Evolutionary conservation across 140 eudicot genomes (phyloP), one percentile per base, ranked within the genome.

Genomic region (Ambrosia hybrid): DNA sequence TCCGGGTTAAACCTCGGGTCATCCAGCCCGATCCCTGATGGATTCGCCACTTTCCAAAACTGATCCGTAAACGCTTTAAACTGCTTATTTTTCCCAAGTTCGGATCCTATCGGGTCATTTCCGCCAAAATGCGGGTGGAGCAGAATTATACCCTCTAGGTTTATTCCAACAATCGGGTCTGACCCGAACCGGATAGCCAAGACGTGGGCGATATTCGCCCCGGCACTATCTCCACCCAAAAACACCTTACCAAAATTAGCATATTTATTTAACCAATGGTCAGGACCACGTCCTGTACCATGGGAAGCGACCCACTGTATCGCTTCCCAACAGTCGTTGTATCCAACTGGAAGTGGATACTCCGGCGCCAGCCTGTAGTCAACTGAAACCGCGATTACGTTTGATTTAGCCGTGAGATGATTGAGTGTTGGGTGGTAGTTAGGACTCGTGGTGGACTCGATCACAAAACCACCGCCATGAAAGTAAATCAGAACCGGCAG

Each of bases 141-240:
- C 10, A 70, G 36, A 14, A 70, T 70, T 9, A 70, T 5, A 52
- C 74, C 74, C 34, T 36, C 4, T 9, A 37, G n/a, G 1, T 15
- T 15, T 34, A 53, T 6, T 15, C 48, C 48, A 43, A 8, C 3
- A 43, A 43, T 43, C 48, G 38, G 73, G 9, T 69, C 15, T 15
- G 30, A 46, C 49, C 76, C 59, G 12, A 60, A 10, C 48, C 85
- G 65, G 0, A 76, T 33, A 0, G 83, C 86, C 67, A 85, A 56
- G 49, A 80, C 73, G 12, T 83, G 89, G 17, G 85, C 81, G 0
- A 88, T 82, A 21, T 65, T 85, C 4, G 85, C 95, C n/a, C 95
- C 91, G 0, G 86, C 88, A 69, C 95, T 88, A 70, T 88, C 95
- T 8, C 95, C 95, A 0, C 68, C 81, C 0, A 88, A 13, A 12